Evolutionary conservation across 108 stramenopile species (phyloP).

Genomic region (Conticribra guillardii): DNA sequence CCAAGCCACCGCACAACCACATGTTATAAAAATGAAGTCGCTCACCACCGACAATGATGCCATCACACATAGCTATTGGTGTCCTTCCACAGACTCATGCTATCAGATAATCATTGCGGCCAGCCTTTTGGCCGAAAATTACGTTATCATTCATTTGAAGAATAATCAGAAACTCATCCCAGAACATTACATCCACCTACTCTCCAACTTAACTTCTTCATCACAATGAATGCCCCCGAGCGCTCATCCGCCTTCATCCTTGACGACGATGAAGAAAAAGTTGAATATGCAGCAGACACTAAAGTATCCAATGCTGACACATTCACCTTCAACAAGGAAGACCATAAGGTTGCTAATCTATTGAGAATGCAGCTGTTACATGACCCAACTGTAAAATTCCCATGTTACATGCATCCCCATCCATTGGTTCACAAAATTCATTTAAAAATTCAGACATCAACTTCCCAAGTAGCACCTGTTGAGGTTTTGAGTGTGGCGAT

Average conservation of each 20-base stretch:
- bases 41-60: too few relatives aligned
- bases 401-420: slow-evolving; percentile 95
- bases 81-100: too few relatives aligned
- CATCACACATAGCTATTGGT: too few relatives aligned
- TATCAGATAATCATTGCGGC: too few relatives aligned
- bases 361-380: slow-evolving; percentile 94
- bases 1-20: too few relatives aligned
- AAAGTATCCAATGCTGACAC: slow-evolving; percentile 95
- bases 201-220: too few relatives aligned
- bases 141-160: too few relatives aligned
- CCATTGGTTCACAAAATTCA: slow-evolving; percentile 88
- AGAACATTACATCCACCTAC: too few relatives aligned
- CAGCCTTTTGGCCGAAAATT: too few relatives aligned
- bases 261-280: slow-evolving; percentile 83
- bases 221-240: slow-evolving; percentile 91
- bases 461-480: slow-evolving; percentile 68
- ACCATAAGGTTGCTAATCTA: slow-evolving; percentile 95
- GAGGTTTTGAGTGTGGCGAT: slow-evolving; percentile 81
- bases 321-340: slow-evolving; percentile 96
- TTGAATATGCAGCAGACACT: slow-evolving; percentile 85
- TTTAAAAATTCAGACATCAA: slow-evolving; percentile 90
- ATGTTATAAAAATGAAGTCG: too few relatives aligned
- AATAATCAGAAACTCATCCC: too few relatives aligned
- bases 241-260: slow-evolving; percentile 80
- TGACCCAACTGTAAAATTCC: slow-evolving; percentile 86